phyloP scores from a whole-genome alignment of 148 eudicot species.

The Camellia lanceoleosa region DNA sequence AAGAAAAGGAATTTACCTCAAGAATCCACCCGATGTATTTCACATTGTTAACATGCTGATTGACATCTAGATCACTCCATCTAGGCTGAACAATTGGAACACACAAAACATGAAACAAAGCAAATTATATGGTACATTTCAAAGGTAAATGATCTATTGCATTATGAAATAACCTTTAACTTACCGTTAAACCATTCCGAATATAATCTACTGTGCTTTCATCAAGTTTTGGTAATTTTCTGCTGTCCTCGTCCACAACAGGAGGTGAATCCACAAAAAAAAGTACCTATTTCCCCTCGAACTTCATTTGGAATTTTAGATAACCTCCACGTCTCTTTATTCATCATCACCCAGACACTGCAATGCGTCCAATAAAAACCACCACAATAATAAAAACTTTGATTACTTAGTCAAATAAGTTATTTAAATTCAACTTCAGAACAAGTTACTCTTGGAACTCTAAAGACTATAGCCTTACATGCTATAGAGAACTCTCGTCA shows the following conservation, averaged over 20 bases:
- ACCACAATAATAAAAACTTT: not conserved
- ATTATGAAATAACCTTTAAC: conserved; percentile 17
- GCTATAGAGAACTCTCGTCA: too few relatives aligned
- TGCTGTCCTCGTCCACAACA: conserved; percentile 68
- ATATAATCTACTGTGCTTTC: conserved; percentile 63
- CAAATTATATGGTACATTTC: not conserved
- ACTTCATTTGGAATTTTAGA: conserved; percentile 95
- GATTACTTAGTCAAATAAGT: not conserved
- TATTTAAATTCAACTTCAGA: not conserved
- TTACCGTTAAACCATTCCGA: conserved; percentile 73
- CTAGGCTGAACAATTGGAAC: conserved; percentile 56
- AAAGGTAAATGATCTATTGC: not conserved
- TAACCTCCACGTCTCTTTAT: conserved; percentile 77
- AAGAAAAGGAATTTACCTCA: conserved; percentile 59
- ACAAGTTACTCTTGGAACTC: not conserved
- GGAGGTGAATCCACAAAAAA: conserved; percentile 82
- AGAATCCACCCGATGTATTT: conserved; percentile 94
- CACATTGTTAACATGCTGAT: conserved; percentile 98
- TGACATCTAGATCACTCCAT: conserved; percentile 95
- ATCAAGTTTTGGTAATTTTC: conserved; percentile 80
- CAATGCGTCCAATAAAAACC: conserved; percentile 13
- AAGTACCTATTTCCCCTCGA: conserved; percentile 66
- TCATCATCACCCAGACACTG: conserved; percentile 99
- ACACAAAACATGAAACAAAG: conserved; percentile 1
- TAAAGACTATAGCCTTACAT: too few relatives aligned